Base-by-base conservation (phyloP, 2,329 filamentous ascomycete genomes). In the Claviceps humidiphila region DNA sequence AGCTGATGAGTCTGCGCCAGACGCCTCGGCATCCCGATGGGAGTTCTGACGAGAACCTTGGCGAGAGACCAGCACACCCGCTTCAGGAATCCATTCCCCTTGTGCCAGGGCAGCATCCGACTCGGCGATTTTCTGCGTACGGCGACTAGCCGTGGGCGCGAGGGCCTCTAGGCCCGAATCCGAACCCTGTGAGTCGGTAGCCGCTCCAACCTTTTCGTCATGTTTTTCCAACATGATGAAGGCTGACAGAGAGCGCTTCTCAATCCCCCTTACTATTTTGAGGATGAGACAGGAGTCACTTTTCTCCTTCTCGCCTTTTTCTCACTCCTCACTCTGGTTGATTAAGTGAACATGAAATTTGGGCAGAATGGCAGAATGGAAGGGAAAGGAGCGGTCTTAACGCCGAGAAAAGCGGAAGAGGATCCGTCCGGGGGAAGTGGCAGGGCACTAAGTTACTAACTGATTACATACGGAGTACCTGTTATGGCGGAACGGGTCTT, bases 21-120 rank as follows among this genome's bases (percentile, higher is more conserved):
- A 16, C 2, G 24, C 30, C 16, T 50, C 38, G 24, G 30, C 48
- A n/a, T 44, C 47, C 13, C 51, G 37, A 46, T 38, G 50, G 11
- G 50, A 54, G 14, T 30, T 40, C 22, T 52, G 51, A 26, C 46
- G 51, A 40, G 51, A 50, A 24, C 47, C 43, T 45, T 50, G 53
- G 11, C 47, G 50, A 43, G 53, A 54, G n/a, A 39, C 42, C 42
- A 50, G 47, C 37, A 11, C 34, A 34, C 38, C 50, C 11, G 53
- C 42, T 47, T 51, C 50, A 30, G 50, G 42, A 47, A 52, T 44
- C 47, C 53, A 49, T 50, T 52, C 50, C 38, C 46, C 50, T 40
- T 54, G 53, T 26, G 46, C 47, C 49, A 54, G 47, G 14, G 50
- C 53, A 20, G 53, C 50, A 22, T 52, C 50, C n/a, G 47, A 52